phyloP scores from a whole-genome alignment of 371 early-diverging fungal genomes.

The Rhizopus delemar region DNA sequence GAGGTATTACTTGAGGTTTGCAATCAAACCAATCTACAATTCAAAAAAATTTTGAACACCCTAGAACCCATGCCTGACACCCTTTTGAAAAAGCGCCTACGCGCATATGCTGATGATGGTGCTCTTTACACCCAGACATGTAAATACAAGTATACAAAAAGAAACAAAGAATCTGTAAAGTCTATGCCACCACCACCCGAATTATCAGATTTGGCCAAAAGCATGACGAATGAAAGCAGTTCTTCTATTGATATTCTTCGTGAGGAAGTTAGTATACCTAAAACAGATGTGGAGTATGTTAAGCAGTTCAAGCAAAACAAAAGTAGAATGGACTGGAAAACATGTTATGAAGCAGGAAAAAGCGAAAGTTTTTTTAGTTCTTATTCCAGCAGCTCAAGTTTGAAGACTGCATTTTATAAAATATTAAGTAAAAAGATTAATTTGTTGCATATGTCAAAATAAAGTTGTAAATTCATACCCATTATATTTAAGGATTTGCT shows the following conservation, averaged over 20 bases:
- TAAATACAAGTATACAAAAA: constrained; percentile 16
- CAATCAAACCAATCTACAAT: too few species aligned
- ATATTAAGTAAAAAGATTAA: constrained; percentile 10
- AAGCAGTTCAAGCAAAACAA: constrained; percentile 16
- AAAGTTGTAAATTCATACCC: too few species aligned
- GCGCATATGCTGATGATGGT: constrained; percentile 24
- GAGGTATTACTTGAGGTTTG: constrained; percentile 21
- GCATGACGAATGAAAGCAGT: constrained; percentile 15
- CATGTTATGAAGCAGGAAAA: constrained; percentile 20
- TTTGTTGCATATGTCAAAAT: too few species aligned
- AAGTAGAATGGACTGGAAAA: constrained; percentile 18
- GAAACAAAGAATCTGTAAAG: constrained; percentile 17
- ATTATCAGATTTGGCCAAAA: constrained; percentile 17
- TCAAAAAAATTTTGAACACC: too few species aligned
- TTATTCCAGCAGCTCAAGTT: constrained; percentile 13
- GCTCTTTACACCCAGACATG: constrained; percentile 16
- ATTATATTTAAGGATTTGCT: too few species aligned
- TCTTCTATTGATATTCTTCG: constrained; percentile 18
- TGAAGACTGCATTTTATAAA: constrained; percentile 15
- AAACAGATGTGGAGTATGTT: constrained; percentile 24
- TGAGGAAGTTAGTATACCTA: constrained; percentile 18
- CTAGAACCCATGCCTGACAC: too few species aligned
- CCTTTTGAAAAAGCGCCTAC: constrained; percentile 16
- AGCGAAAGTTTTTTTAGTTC: constrained; percentile 17
- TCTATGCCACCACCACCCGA: constrained; percentile 25